A percentile compares a stretch with the other conserved stretches of the same genome.
phyloP scores from a whole-genome alignment of 1,284 basidiomycete genomes.

The Ustilago hordei region DNA sequence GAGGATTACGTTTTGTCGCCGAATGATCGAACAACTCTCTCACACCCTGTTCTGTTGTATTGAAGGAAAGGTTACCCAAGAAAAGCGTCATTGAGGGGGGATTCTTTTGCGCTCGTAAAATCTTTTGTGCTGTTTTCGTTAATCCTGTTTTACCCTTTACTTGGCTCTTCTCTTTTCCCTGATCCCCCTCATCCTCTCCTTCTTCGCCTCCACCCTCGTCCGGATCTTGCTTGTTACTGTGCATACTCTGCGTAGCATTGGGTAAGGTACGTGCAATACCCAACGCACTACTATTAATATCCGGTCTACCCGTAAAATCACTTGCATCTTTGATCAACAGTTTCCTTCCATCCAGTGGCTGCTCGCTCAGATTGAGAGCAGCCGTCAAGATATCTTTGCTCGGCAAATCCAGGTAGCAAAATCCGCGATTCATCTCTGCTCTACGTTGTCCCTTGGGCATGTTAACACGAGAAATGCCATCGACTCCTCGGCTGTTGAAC shows the following conservation, averaged over 20 bases:
- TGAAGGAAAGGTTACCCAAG: constrained; percentile 89
- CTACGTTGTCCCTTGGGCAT: constrained; percentile 72
- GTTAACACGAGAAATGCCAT: constrained; percentile 73
- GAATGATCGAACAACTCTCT: constrained; percentile 76
- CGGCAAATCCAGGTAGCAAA: constrained; percentile 94
- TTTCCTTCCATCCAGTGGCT: constrained; percentile 83
- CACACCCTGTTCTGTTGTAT: constrained; percentile 80
- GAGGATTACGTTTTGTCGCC: constrained; percentile 44
- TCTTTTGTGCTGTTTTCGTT: constrained; percentile 84
- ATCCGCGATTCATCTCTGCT: constrained; percentile 76
- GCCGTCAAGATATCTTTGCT: constrained; percentile 79
- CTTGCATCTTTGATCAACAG: constrained; percentile 91
- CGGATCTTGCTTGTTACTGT: constrained; percentile 10
- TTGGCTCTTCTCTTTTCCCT: not conserved
- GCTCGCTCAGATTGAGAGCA: constrained; percentile 85
- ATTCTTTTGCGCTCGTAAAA: constrained; percentile 83
- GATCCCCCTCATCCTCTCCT: constrained; percentile 4
- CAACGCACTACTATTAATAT: constrained; percentile 52
- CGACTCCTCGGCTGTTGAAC: constrained; percentile 58
- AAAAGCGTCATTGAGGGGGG: constrained; percentile 85
- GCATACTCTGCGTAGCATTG: not conserved
- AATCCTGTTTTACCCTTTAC: constrained; percentile 70
- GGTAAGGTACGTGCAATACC: constrained; percentile 34
- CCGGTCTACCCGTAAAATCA: constrained; percentile 69
- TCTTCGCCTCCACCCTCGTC: constrained; percentile 2